phyloP scores from a whole-genome alignment of 2,329 filamentous ascomycete genomes.

The Furcasterigmium sp. region DNA sequence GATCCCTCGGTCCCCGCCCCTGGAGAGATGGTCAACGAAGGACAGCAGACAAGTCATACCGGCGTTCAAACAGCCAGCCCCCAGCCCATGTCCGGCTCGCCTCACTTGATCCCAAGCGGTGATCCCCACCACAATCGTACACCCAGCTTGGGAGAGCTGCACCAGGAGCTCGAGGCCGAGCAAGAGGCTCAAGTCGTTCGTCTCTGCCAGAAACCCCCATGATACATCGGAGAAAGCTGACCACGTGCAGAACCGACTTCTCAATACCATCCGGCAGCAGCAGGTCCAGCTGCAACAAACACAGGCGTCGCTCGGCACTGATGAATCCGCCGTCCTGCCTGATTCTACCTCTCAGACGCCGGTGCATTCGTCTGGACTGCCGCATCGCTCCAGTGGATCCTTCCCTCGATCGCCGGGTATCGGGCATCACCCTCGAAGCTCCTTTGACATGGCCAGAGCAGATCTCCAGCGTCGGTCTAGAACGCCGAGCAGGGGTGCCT shows the following conservation, averaged over 20 bases:
- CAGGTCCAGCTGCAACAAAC: constrained; percentile 65
- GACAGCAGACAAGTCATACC: constrained; percentile 17
- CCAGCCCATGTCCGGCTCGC: constrained; percentile 41
- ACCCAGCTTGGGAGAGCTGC: constrained; percentile 70
- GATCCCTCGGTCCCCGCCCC: constrained; percentile 63
- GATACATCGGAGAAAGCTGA: too few species aligned
- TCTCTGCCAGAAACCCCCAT: not conserved
- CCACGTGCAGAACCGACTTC: constrained; percentile 59
- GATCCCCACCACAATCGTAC: constrained; percentile 61
- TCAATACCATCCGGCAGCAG: constrained; percentile 72
- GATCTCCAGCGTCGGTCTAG: constrained; percentile 52
- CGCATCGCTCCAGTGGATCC: constrained; percentile 31
- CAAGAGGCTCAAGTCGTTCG: constrained; percentile 70
- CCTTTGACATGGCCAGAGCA: constrained; percentile 52
- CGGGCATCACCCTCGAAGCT: constrained; percentile 46
- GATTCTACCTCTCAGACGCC: constrained; percentile 26
- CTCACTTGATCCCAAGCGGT: constrained; percentile 28
- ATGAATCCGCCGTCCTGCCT: constrained; percentile 42
- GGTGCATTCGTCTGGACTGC: constrained; percentile 13
- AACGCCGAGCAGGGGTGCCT: constrained; percentile 53
- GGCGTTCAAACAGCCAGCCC: constrained; percentile 30
- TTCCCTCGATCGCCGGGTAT: constrained; percentile 46
- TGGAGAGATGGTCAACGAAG: constrained; percentile 59
- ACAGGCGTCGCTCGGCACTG: constrained; percentile 42
- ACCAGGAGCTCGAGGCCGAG: constrained; percentile 74